These are phyloP conservation scores for Lactifluus subvellereus DNA, from an alignment of 768 basidiomycete species.

Conservation along the genomic window DNA sequence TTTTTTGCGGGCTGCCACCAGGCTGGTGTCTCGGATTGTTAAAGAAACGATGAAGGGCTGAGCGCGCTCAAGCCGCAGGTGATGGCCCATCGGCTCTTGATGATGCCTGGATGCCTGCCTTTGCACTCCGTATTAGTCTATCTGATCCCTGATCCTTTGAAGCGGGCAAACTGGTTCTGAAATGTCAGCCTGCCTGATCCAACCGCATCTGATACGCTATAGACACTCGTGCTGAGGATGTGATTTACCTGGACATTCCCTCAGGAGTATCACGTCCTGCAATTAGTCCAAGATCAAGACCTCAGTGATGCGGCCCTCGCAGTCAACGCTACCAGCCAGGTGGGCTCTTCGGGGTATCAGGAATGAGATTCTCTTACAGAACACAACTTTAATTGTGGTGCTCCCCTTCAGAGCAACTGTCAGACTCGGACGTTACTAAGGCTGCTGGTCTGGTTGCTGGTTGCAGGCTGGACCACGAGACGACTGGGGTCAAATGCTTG, in stretches of 20 bases:
- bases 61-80: neutral
- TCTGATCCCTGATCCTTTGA: neutral
- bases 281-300: neutral
- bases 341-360: neutral
- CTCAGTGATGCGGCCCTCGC: too few species aligned
- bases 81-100: neutral
- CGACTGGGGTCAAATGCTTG: too few species aligned
- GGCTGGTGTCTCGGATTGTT: neutral
- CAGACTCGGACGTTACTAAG: neutral
- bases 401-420: neutral
- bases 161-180: neutral
- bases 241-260: neutral
- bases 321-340: neutral
- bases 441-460: neutral
- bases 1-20: neutral
- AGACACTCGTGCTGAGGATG: neutral
- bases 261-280: neutral
- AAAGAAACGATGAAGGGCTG: neutral
- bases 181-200: neutral
- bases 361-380: neutral
- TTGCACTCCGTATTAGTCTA: neutral
- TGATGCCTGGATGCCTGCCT: neutral
- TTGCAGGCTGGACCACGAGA: neutral
- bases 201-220: neutral
- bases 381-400: neutral